A percentile compares a stretch with the other conserved stretches of the same genome.
Evolutionary conservation across 352 stramenopile genomes (phyloP).

Genomic region (Blastocystis hominis): DNA sequence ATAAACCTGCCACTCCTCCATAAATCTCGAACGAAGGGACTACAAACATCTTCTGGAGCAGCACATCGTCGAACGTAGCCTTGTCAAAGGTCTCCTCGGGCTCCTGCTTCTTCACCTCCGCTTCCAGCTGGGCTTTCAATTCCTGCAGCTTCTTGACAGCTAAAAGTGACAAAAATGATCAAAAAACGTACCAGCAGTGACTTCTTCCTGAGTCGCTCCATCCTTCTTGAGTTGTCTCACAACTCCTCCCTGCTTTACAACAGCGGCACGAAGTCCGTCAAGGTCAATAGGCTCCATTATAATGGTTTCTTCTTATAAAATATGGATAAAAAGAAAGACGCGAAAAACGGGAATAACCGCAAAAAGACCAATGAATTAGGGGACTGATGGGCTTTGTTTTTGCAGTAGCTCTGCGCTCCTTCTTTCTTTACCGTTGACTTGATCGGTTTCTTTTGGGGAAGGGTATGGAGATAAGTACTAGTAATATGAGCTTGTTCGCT

Average conservation of each 20-base stretch:
- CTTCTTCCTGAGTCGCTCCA: constrained; percentile 63
- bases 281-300: too few relatives aligned
- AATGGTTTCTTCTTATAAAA: too few relatives aligned
- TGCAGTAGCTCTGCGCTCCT: too few relatives aligned
- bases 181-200: not conserved
- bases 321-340: too few relatives aligned
- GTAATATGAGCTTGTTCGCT: too few relatives aligned
- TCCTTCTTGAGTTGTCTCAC: constrained; percentile 93
- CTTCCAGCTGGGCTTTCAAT: constrained; percentile 78
- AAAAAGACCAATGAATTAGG: too few relatives aligned
- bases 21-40: constrained; percentile 98
- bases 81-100: constrained; percentile 73
- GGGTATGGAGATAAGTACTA: too few relatives aligned
- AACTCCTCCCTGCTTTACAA: constrained; percentile 83
- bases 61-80: constrained; percentile 84
- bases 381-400: too few relatives aligned
- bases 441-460: too few relatives aligned
- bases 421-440: too few relatives aligned
- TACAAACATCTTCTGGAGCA: constrained; percentile 98
- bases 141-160: constrained; percentile 82
- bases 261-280: constrained; percentile 80
- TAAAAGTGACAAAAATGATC: not conserved
- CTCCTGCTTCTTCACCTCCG: constrained; percentile 68
- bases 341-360: too few relatives aligned
- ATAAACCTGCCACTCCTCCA: constrained; percentile 91